Conservation (phyloP, 352 stramenopile genomes). For the Pythium sukuiense region DNA sequence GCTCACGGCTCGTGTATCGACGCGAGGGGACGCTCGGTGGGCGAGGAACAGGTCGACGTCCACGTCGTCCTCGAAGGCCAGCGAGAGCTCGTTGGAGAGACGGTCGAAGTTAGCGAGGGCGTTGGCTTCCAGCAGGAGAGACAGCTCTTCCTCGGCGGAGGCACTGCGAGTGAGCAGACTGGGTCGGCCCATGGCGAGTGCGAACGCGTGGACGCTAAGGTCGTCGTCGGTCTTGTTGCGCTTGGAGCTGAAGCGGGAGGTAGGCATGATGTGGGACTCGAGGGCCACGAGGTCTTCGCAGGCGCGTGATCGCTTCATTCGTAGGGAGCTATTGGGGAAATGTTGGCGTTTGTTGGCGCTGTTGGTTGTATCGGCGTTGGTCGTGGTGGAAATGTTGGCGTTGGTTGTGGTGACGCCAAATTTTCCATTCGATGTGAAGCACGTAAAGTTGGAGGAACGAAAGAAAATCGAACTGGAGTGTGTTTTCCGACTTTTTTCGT, state of each 20-base stretch:
- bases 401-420: neutral
- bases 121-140: slow-evolving; percentile 19
- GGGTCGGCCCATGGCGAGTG: neutral
- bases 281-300: slow-evolving; percentile 66
- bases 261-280: slow-evolving; percentile 31
- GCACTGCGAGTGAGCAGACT: slow-evolving; percentile 15
- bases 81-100: slow-evolving; percentile 4
- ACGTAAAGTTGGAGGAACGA: neutral
- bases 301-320: slow-evolving; percentile 68
- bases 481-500: neutral
- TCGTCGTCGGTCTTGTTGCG: slow-evolving; percentile 26
- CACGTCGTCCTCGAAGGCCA: slow-evolving; percentile 2
- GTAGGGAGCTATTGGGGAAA: slow-evolving; percentile 16
- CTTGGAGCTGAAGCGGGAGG: slow-evolving; percentile 13
- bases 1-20: slow-evolving; percentile 17
- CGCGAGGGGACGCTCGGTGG: slow-evolving; percentile 10
- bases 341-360: neutral
- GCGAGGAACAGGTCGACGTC: slow-evolving; percentile 13
- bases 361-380: slow-evolving; percentile 2
- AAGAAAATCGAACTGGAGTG: neutral
- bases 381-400: neutral
- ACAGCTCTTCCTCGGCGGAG: slow-evolving; percentile 22
- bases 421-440: neutral
- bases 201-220: slow-evolving; percentile 12
- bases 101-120: slow-evolving; percentile 9